phyloP scores from a whole-genome alignment of 768 basidiomycete species.

The Exidia glandulosa region DNA sequence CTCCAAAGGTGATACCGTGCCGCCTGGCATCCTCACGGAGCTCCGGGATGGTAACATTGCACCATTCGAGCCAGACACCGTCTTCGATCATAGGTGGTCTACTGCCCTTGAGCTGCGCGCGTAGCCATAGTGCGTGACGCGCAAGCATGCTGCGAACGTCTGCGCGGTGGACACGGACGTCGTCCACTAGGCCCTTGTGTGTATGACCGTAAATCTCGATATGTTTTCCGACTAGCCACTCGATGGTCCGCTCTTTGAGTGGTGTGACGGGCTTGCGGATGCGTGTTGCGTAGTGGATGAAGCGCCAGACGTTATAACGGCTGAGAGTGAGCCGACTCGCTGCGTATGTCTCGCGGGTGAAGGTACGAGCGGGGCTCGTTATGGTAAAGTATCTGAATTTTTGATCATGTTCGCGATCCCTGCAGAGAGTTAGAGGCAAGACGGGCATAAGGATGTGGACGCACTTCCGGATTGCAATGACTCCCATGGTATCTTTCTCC shows the following conservation, averaged over 20 bases:
- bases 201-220: neutral
- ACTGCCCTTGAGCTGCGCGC: neutral
- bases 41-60: neutral
- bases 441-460: too few species aligned
- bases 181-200: neutral
- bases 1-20: neutral
- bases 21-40: neutral
- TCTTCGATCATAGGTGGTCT: neutral
- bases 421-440: too few species aligned
- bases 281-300: neutral
- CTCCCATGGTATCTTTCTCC: too few species aligned
- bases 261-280: neutral
- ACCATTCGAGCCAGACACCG: neutral
- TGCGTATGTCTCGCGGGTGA: neutral
- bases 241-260: neutral
- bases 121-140: neutral
- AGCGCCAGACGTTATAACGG: neutral
- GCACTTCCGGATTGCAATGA: too few species aligned
- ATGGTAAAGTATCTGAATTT: neutral
- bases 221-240: neutral
- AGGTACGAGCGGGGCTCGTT: neutral
- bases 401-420: neutral
- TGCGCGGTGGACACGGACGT: neutral
- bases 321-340: neutral
- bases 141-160: neutral